Evolutionary conservation across 2,329 filamentous ascomycete genomes (phyloP), one percentile per base, ranked within the genome.

Genomic region (Pezicula rhizophila): DNA sequence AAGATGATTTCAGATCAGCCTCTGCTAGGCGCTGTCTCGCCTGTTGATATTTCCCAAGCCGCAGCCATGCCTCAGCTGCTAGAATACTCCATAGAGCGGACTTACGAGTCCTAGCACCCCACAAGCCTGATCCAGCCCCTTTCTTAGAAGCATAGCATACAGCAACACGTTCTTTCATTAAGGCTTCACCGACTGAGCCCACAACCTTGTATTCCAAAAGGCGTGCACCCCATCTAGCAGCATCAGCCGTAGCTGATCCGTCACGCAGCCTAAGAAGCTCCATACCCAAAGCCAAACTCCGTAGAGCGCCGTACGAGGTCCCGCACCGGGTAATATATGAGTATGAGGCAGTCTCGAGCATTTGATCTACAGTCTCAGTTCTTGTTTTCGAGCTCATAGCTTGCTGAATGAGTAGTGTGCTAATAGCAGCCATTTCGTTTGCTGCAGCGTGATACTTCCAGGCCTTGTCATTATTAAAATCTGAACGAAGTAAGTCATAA

Each of bases 361-460:
- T 88, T 57, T 88, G 80, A 59, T 95, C 89, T 35, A 96, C 78
- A 5, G 81, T 85, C 60, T 97, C 93, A 1, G 85, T 73, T 52
- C 92, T 83, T 25, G 80, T 81, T 64, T 91, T 96, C 12, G 85
- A 82, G 2, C 82, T 83, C 53, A 87, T 73, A 14, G 78, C 77
- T 52, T 87, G 80, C 0, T 88, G 83, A 60, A 85, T 84, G 52
- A 99, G 77, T 31, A 99, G 78, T 37, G 89, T 80, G 60, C 88
- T 89, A 11, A 96, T 71, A 5, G 89, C 91, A 26, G 87, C 85
- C 92, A 99, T 97, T 71, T 99, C 93, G 65, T 95, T 92, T 1
- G 88, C 86, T 3, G 88, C 92, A 0, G 93, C 93, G 64, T 96
- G 89, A 62, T 97, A 88, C 59, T 82, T 89, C 93, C 93, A 99